Evolutionary conservation across 345 rosid species (phyloP).

Genomic region (Sisymbrium irio): DNA sequence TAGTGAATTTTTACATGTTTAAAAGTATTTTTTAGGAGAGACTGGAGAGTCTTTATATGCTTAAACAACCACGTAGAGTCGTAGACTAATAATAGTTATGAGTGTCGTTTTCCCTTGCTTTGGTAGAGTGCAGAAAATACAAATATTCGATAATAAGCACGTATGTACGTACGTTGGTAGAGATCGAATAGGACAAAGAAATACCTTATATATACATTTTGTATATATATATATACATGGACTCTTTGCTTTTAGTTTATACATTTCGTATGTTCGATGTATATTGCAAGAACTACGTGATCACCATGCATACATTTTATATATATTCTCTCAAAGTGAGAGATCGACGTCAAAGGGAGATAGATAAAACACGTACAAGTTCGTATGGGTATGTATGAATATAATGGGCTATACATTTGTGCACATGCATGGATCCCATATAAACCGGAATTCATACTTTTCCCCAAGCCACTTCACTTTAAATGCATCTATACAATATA

Average conservation of each 20-base stretch:
- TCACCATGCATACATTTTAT: constrained; percentile 16
- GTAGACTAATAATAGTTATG: not conserved
- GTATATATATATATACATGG: not conserved
- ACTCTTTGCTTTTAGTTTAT: not conserved
- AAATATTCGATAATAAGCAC: not conserved
- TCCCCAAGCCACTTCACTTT: constrained; percentile 6
- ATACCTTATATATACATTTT: too few species aligned
- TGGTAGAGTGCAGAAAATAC: not conserved
- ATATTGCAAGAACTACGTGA: constrained; percentile 17
- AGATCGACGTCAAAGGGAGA: constrained; percentile 6
- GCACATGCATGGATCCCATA: constrained; percentile 28
- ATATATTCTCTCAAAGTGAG: not conserved
- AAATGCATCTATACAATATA: not conserved
- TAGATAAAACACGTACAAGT: constrained; percentile 6
- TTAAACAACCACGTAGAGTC: not conserved
- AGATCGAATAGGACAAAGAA: not conserved
- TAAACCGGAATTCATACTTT: constrained; percentile 11
- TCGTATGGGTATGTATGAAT: not conserved
- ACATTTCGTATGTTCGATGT: not conserved
- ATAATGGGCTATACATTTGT: not conserved
- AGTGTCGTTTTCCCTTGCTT: not conserved
- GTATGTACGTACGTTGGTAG: not conserved
- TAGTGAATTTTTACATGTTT: not conserved
- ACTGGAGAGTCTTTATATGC: not conserved
- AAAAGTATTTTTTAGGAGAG: not conserved